Evolutionary conservation across 2,329 filamentous ascomycete genomes (phyloP).

Genomic region (Cephalotrichum gorgonifer): DNA sequence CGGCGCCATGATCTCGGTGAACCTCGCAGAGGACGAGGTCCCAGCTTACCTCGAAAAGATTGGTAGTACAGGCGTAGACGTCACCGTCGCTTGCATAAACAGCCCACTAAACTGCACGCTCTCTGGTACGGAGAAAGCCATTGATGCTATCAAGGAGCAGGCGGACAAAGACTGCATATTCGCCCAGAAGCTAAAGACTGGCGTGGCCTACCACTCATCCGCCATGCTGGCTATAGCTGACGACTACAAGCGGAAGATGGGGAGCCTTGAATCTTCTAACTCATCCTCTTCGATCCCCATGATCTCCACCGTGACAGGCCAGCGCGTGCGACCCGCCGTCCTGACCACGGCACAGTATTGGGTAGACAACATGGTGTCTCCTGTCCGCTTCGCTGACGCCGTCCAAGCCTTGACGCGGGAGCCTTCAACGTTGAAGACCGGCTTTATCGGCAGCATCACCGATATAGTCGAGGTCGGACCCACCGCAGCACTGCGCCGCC

Average conservation of each 20-base stretch:
- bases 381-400: conserved; percentile 15
- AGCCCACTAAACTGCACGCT: conserved; percentile 23
- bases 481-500: conserved; percentile 12
- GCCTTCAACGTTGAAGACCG: not conserved
- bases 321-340: not conserved
- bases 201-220: conserved; percentile 17
- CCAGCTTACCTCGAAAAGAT: conserved; percentile 4
- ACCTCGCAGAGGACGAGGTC: conserved; percentile 9
- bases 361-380: conserved; percentile 17
- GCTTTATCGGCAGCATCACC: not conserved
- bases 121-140: conserved; percentile 16
- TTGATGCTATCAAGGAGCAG: conserved; percentile 9
- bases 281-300: conserved; percentile 1
- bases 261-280: not conserved
- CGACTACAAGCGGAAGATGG: conserved; percentile 13
- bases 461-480: conserved; percentile 16
- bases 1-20: conserved; percentile 22
- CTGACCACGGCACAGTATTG: conserved; percentile 14
- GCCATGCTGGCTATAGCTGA: conserved; percentile 18
- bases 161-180: conserved; percentile 9
- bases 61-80: conserved; percentile 5
- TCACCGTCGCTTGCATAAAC: conserved; percentile 27
- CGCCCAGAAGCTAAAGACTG: conserved; percentile 10
- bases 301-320: conserved; percentile 7
- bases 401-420: conserved; percentile 1